phyloP scores from a whole-genome alignment of 2,329 filamentous ascomycete genomes.

The Alternaria gaisen region DNA sequence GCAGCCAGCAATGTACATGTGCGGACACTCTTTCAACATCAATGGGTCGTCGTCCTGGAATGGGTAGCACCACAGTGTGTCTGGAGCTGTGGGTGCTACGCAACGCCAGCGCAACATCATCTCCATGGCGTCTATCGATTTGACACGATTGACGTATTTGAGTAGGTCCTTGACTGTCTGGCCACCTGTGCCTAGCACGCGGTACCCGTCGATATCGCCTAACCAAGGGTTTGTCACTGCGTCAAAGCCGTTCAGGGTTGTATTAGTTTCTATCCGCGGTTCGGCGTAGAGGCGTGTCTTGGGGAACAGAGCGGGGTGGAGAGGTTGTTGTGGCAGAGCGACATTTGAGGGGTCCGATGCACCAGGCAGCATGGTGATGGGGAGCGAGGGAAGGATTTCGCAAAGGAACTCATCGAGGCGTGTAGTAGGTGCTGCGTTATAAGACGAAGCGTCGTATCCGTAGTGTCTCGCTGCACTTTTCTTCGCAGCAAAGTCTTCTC shows the following conservation, averaged over 20 bases:
- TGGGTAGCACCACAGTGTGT: conserved; percentile 95
- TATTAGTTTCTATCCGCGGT: conserved; percentile 52
- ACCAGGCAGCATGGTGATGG: conserved; percentile 88
- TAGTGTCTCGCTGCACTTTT: conserved; percentile 78
- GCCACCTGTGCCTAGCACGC: conserved; percentile 84
- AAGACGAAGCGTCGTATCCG: conserved; percentile 88
- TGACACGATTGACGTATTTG: conserved; percentile 83
- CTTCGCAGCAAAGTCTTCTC: conserved; percentile 56
- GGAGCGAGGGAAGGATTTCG: conserved; percentile 82
- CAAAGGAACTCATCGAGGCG: conserved; percentile 85
- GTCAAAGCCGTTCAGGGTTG: conserved; percentile 77
- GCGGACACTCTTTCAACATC: conserved; percentile 83
- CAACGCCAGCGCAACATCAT: conserved; percentile 92
- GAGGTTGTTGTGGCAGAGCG: conserved; percentile 88
- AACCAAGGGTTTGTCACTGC: conserved; percentile 93
- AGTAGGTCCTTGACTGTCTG: conserved; percentile 95
- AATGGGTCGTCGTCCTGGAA: conserved; percentile 95
- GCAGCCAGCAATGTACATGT: conserved; percentile 89
- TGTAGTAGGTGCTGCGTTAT: conserved; percentile 85
- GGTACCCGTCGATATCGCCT: conserved; percentile 88
- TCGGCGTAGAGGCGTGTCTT: conserved; percentile 73
- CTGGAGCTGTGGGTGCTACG: conserved; percentile 90
- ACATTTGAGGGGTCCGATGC: conserved; percentile 86
- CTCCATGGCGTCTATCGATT: conserved; percentile 89
- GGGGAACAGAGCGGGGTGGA: conserved; percentile 92